Conservation (phyloP, 169 alveolate species). For the Plasmodium chabaudi region DNA sequence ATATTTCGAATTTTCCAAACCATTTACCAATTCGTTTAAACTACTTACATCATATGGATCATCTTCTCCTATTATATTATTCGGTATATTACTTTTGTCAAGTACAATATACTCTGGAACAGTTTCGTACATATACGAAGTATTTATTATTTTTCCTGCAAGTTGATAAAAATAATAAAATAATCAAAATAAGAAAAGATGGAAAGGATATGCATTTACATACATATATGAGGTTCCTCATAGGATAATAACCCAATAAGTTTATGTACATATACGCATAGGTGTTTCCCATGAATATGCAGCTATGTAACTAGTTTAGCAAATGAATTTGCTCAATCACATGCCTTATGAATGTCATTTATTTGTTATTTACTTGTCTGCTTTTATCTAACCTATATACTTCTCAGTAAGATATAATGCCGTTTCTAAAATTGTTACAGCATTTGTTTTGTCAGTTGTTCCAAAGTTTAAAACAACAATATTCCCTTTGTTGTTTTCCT, state of each 20-base stretch:
- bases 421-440: slow-evolving; percentile 51
- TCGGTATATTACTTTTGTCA: slow-evolving; percentile 1
- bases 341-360: too few relatives aligned
- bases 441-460: slow-evolving; percentile 38
- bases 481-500: slow-evolving; percentile 16
- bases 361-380: too few relatives aligned
- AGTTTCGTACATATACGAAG: slow-evolving; percentile 57
- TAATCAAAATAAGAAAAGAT: background rate
- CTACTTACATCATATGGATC: slow-evolving; percentile 4
- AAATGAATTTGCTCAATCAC: too few relatives aligned
- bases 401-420: slow-evolving; percentile 45
- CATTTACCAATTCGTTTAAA: slow-evolving; percentile 6
- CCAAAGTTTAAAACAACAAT: slow-evolving; percentile 59
- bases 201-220: too few relatives aligned
- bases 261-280: too few relatives aligned
- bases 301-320: too few relatives aligned
- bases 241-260: too few relatives aligned
- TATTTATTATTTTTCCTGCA: slow-evolving; percentile 50
- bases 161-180: background rate
- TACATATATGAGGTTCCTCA: too few relatives aligned
- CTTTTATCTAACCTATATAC: slow-evolving; percentile 26
- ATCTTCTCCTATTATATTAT: slow-evolving; percentile 1
- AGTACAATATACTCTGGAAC: slow-evolving; percentile 47
- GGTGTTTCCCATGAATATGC: too few relatives aligned
- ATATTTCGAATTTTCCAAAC: slow-evolving; percentile 25